A percentile compares a stretch with the other conserved stretches of the same genome.
phyloP scores from a whole-genome alignment of 768 basidiomycete genomes.

The Xerocomellus chrysenteron region DNA sequence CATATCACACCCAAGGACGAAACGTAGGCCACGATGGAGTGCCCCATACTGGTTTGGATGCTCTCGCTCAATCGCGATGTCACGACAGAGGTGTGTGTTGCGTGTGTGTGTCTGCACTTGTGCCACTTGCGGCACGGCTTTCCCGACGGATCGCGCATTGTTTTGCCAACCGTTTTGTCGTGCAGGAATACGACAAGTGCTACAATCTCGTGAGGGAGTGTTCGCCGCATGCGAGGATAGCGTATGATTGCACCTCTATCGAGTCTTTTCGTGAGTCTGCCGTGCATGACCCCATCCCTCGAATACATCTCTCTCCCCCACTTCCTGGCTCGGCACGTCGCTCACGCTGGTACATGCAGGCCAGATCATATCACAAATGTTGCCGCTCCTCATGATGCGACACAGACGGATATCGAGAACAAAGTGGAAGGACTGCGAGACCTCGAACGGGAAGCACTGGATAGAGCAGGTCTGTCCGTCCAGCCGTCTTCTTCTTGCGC shows the following conservation, averaged over 20 bases:
- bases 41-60: conserved; percentile 80
- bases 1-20: neutral
- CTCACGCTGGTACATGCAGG: conserved; percentile 39
- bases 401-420: conserved; percentile 75
- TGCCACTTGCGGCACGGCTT: conserved; percentile 5
- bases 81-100: conserved; percentile 52
- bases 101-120: neutral
- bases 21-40: conserved; percentile 39
- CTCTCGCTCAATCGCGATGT: conserved; percentile 74
- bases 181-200: conserved; percentile 73
- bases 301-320: neutral
- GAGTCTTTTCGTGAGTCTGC: conserved; percentile 64
- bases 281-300: neutral
- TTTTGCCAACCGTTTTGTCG: neutral
- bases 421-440: conserved; percentile 68
- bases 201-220: conserved; percentile 59
- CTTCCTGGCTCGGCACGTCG: neutral
- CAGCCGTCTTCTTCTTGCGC: neutral
- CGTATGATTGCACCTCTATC: conserved; percentile 54
- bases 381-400: conserved; percentile 83
- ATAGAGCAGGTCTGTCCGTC: conserved; percentile 65
- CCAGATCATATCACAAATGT: conserved; percentile 67
- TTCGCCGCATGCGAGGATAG: conserved; percentile 53
- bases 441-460: conserved; percentile 70
- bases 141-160: neutral